Evolutionary conservation across 208 protist species (phyloP).

Genomic region (Leishmania gerbilli): DNA sequence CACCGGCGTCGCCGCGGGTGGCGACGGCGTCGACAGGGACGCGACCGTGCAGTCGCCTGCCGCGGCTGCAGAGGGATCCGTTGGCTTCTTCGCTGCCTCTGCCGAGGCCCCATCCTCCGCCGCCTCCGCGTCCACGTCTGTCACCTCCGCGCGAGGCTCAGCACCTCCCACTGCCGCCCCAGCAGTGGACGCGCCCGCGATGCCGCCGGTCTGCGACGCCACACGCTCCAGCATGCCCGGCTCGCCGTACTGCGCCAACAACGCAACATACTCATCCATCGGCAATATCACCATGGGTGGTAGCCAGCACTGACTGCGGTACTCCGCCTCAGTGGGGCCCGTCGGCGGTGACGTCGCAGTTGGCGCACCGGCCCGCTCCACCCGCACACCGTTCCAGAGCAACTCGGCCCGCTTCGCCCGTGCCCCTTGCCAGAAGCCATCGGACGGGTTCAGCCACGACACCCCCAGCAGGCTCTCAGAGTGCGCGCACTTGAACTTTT

Average conservation of each 20-base stretch:
- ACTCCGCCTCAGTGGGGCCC: conserved; percentile 7
- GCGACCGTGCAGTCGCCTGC: neutral
- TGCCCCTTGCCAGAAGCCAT: conserved; percentile 69
- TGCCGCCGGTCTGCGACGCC: neutral
- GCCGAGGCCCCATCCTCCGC: conserved; percentile 1
- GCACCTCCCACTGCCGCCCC: neutral
- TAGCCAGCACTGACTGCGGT: conserved; percentile 35
- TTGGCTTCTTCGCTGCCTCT: neutral
- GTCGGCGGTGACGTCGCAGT: neutral
- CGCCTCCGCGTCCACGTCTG: conserved; percentile 15
- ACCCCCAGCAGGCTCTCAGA: conserved; percentile 45
- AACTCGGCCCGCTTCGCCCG: conserved; percentile 46
- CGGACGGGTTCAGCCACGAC: conserved; percentile 69
- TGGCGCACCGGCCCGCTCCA: conserved; percentile 14
- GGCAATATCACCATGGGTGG: conserved; percentile 74
- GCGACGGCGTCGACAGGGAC: neutral
- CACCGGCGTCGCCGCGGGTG: neutral
- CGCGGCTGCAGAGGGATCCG: neutral
- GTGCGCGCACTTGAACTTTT: conserved; percentile 60
- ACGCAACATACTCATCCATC: conserved; percentile 61
- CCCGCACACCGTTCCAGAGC: conserved; percentile 35
- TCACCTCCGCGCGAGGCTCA: conserved; percentile 2
- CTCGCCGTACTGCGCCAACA: conserved; percentile 52
- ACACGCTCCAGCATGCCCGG: conserved; percentile 34
- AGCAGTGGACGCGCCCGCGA: neutral